A percentile compares a stretch with the other conserved stretches of the same genome.
Evolutionary conservation across 2,329 filamentous ascomycete species (phyloP).

Genomic region (Penicillium sclerotiorum): DNA sequence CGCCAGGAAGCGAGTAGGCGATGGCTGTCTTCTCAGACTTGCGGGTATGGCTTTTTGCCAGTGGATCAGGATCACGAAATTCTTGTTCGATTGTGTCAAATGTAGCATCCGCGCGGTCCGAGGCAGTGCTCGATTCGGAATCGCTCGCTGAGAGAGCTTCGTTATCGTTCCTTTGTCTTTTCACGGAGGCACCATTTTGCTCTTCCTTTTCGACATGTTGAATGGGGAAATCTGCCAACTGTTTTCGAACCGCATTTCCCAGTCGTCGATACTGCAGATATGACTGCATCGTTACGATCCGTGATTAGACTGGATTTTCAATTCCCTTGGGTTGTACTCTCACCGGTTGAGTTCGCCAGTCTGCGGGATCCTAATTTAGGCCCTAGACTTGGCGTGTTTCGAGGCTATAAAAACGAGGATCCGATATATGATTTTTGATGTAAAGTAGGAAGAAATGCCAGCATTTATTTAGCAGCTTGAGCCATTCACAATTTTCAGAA

Average conservation of each 20-base stretch:
- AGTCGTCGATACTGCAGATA: conserved; percentile 29
- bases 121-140: background rate
- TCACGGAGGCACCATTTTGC: background rate
- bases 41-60: background rate
- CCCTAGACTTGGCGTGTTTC: too few species aligned
- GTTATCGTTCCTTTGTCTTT: background rate
- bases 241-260: conserved; percentile 19
- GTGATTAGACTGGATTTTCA: conserved; percentile 15
- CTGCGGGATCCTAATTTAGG: background rate
- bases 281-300: conserved; percentile 23
- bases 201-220: background rate
- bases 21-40: conserved; percentile 6
- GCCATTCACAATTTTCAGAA: too few species aligned
- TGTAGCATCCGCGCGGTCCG: background rate
- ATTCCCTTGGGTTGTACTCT: conserved; percentile 10
- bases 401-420: too few species aligned
- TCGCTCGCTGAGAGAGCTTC: background rate
- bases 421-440: too few species aligned
- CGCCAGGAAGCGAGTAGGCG: conserved; percentile 10
- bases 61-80: background rate
- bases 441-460: too few species aligned
- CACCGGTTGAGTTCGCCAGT: conserved; percentile 9
- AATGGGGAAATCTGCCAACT: conserved; percentile 9
- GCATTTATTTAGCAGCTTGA: too few species aligned
- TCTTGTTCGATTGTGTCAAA: background rate